Conservation (phyloP, 306 rosid genomes). For the Gastrolobium bilobum region DNA sequence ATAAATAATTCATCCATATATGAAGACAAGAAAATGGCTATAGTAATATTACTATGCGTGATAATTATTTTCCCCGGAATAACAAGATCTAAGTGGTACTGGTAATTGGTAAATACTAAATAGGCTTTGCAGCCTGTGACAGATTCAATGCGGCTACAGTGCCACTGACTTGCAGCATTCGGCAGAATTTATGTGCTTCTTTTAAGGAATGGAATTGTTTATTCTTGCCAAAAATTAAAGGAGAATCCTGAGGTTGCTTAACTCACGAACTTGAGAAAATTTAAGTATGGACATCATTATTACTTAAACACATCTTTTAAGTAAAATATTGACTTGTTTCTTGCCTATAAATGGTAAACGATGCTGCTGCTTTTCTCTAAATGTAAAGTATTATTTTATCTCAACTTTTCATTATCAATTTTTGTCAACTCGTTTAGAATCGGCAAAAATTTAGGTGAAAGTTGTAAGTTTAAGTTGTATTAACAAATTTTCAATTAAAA, state of each 20-base stretch:
- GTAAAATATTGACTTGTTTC: slow-evolving; percentile 27
- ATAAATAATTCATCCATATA: too few species aligned
- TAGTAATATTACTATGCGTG: neutral
- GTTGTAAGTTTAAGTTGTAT: too few species aligned
- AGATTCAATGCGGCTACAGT: neutral
- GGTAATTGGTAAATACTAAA: neutral
- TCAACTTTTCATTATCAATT: too few species aligned
- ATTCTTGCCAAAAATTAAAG: neutral
- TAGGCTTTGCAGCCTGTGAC: neutral
- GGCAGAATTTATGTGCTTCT: slow-evolving; percentile 24
- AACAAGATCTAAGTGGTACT: neutral
- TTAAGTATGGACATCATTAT: slow-evolving; percentile 26
- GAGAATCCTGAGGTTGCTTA: neutral
- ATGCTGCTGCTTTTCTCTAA: neutral
- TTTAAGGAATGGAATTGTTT: slow-evolving; percentile 15
- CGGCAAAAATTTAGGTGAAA: too few species aligned
- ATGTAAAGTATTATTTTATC: neutral
- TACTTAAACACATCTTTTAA: neutral
- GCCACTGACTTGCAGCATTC: neutral
- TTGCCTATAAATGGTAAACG: slow-evolving; percentile 14
- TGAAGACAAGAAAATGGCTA: too few species aligned
- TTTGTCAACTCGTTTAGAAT: too few species aligned
- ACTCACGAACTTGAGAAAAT: slow-evolving; percentile 12
- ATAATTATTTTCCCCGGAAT: neutral
- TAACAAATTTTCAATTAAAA: neutral